phyloP scores from a whole-genome alignment of 192 early-diverging fungal species.

The Geranomyces variabilis region DNA sequence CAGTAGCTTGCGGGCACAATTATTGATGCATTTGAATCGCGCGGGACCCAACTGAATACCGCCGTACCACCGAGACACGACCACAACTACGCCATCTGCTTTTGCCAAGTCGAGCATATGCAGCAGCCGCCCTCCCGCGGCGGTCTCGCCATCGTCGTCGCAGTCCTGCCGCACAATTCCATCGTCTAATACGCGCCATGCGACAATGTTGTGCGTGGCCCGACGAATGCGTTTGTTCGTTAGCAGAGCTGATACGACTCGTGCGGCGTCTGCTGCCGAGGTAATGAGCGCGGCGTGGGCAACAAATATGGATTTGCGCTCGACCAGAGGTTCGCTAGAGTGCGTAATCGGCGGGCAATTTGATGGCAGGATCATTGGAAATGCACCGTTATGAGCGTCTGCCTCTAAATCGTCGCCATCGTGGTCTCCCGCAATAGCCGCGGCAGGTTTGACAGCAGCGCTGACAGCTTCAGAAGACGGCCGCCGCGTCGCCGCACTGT shows the following conservation, averaged over 20 bases:
- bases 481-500: neutral
- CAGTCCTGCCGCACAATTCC: constrained; percentile 66
- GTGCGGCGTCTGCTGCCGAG: constrained; percentile 57
- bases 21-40: constrained; percentile 93
- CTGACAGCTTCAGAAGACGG: neutral
- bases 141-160: constrained; percentile 95
- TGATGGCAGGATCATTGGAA: constrained; percentile 20
- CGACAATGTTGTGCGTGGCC: constrained; percentile 90
- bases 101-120: constrained; percentile 82
- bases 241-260: constrained; percentile 56
- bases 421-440: neutral
- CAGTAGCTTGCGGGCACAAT: constrained; percentile 70
- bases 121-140: constrained; percentile 78
- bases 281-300: constrained; percentile 72
- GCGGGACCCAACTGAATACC: constrained; percentile 82
- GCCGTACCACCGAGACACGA: constrained; percentile 88
- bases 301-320: constrained; percentile 85
- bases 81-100: constrained; percentile 73
- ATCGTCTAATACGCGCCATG: constrained; percentile 70
- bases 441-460: neutral
- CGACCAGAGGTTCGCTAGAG: constrained; percentile 62
- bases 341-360: constrained; percentile 52
- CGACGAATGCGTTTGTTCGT: constrained; percentile 68
- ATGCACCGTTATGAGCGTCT: neutral
- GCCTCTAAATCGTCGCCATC: neutral